These are phyloP conservation scores for Graphilbum fragrans DNA, from an alignment of 2,329 filamentous ascomycete species.

Conservation along the genomic window DNA sequence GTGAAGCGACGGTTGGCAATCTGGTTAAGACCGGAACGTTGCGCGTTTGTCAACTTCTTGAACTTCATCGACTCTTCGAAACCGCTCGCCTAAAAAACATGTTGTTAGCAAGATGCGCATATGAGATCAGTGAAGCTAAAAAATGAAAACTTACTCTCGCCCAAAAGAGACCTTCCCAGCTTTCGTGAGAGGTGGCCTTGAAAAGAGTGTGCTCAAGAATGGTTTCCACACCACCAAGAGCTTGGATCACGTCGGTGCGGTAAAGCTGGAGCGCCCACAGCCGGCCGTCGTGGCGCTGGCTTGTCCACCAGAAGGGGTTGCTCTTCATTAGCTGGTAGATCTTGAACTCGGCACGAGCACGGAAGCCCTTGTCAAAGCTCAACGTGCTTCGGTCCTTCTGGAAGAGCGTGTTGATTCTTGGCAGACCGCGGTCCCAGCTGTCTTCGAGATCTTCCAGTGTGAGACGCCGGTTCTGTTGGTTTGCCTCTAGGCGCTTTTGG, in stretches of 20 bases:
- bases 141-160: constrained; percentile 41
- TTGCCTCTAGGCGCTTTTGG: constrained; percentile 91
- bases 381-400: constrained; percentile 96
- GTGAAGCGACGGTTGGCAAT: constrained; percentile 98
- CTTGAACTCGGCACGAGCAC: constrained; percentile 92
- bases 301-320: constrained; percentile 99
- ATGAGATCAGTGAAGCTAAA: constrained; percentile 1
- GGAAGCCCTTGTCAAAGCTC: constrained; percentile 97
- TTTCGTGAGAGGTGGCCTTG: constrained; percentile 92
- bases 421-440: constrained; percentile 94
- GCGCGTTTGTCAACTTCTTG: constrained; percentile 96
- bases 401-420: constrained; percentile 97
- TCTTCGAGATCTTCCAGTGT: constrained; percentile 96
- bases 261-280: constrained; percentile 88
- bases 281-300: constrained; percentile 91
- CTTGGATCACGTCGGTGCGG: constrained; percentile 92
- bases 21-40: constrained; percentile 82
- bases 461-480: constrained; percentile 89
- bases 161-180: constrained; percentile 95
- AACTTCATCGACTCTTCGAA: constrained; percentile 76
- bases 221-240: constrained; percentile 89
- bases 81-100: constrained; percentile 34
- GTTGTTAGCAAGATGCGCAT: too few species aligned
- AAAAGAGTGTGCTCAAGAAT: constrained; percentile 95
- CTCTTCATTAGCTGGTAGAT: constrained; percentile 98